Base-by-base conservation (phyloP, 1,139 yeast genomes). In the Zhuliangozyma blackwelliae region DNA sequence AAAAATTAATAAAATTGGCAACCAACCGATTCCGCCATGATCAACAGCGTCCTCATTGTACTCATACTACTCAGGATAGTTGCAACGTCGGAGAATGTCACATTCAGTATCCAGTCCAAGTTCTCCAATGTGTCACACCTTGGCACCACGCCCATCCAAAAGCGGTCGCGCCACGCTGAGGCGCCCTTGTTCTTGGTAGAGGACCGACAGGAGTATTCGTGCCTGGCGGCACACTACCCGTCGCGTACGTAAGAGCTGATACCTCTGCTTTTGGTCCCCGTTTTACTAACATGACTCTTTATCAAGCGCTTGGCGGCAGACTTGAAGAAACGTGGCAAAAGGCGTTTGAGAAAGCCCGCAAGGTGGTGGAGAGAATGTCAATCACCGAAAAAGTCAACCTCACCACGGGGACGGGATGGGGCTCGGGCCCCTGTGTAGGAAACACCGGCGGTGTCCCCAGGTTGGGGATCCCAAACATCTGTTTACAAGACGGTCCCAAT, bases 321-420 rank as follows among this genome's bases (percentile, higher is more conserved):
- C 46, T 69, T 10, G 68, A 63, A 25, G 59, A 61, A 33, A 65
- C 68, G 19, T 79, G 85, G 85, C 75, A 67, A 43, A 65, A 60
- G 10, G 83, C 84, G 1, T 78, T 69, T 49, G 72, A 65, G 20
- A 71, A 72, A 39, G 85, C 84, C 2, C 60, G 77, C 38, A 72
- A 67, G 39, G 56, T 77, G 25, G 71, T 63, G 22, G 72, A 72
- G 42, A 73, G 73, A 45, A 72, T 79, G 76, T 65, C 82, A 1
- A 65, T 75, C 28, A 58, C 70, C 12, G 85, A 79, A 50, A 79
- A 77, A 48, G 82, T 77, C 29, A 79, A 79, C 50, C 55, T 79
- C 39, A 79, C 85, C 6, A 75, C 83, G 2, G 85, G 85, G n/a
- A 70, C 78, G 5, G 82, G 83, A 11, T 77, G 82, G 79, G 75